Conservation (phyloP, 2,329 filamentous ascomycete genomes). For the Sporothrix curviconia region DNA sequence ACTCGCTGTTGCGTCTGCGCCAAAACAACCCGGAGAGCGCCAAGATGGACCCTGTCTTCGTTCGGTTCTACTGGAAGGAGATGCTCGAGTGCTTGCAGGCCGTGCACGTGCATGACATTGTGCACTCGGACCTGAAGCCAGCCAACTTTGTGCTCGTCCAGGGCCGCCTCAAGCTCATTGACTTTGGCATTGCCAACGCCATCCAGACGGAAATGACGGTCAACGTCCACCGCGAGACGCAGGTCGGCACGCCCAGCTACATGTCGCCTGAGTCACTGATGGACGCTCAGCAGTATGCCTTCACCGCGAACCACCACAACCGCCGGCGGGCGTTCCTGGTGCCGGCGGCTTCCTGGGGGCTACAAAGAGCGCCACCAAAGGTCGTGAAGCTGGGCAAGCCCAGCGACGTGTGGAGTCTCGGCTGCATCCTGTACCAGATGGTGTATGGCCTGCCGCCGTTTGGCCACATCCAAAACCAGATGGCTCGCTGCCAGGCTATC, state of each 20-base stretch:
- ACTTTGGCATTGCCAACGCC: constrained; percentile 96
- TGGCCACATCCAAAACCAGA: constrained; percentile 80
- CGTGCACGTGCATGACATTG: constrained; percentile 84
- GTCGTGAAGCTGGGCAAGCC: constrained; percentile 95
- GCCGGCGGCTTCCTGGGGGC: constrained; percentile 21
- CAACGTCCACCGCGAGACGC: constrained; percentile 92
- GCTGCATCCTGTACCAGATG: constrained; percentile 97
- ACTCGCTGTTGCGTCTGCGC: constrained; percentile 71
- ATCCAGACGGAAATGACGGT: constrained; percentile 94
- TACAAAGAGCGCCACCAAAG: constrained; percentile 54
- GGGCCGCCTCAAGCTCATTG: constrained; percentile 88
- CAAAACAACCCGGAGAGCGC: constrained; percentile 66
- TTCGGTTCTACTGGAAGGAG: constrained; percentile 98
- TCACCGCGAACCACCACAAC: constrained; percentile 34
- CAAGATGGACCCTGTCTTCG: constrained; percentile 79
- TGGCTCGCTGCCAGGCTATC: constrained; percentile 80
- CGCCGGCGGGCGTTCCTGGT: constrained; percentile 27
- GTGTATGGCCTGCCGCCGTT: constrained; percentile 96
- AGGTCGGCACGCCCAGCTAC: constrained; percentile 95
- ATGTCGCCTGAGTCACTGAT: constrained; percentile 95
- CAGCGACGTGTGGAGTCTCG: constrained; percentile 91
- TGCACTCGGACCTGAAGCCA: constrained; percentile 94
- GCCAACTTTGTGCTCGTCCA: constrained; percentile 93
- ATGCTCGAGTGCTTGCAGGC: constrained; percentile 94
- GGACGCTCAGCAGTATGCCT: constrained; percentile 61